phyloP scores from a whole-genome alignment of 176 grass and related monocot genomes.

The Juncus inflexus region DNA sequence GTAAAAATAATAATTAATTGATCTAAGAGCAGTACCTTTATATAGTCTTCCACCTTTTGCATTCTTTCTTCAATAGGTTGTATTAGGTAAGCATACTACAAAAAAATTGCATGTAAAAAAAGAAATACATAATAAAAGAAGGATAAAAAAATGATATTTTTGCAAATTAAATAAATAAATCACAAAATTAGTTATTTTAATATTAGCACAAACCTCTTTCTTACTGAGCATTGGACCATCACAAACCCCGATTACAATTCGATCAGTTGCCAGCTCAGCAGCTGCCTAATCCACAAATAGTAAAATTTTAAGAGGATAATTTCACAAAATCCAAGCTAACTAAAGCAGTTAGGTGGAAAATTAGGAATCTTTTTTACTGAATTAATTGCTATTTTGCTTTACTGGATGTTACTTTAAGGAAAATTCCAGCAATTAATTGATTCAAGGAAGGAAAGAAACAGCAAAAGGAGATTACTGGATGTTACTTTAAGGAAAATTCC shows the following conservation, averaged over 20 bases:
- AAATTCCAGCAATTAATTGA: constrained; percentile 3
- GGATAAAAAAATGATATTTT: neutral
- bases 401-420: neutral
- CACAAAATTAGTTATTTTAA: neutral
- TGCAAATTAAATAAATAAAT: neutral
- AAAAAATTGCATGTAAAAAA: neutral
- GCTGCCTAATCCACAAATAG: constrained; percentile 41
- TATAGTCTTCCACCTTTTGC: constrained; percentile 73
- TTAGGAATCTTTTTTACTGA: neutral
- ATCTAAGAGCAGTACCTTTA: constrained; percentile 49
- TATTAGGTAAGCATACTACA: constrained; percentile 82
- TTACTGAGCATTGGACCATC: constrained; percentile 93
- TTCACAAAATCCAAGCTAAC: neutral
- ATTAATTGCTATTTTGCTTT: neutral
- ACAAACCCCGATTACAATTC: constrained; percentile 78
- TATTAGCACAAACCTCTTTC: constrained; percentile 64
- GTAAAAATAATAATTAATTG: neutral
- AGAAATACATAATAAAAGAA: neutral
- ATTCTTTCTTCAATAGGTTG: constrained; percentile 72
- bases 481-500: neutral
- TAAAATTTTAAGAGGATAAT: neutral
- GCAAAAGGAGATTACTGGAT: neutral
- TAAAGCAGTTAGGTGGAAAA: neutral
- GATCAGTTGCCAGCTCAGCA: constrained; percentile 55
- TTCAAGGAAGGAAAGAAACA: neutral